phyloP scores from a whole-genome alignment of 768 basidiomycete species.

The Suillus alpinus region DNA sequence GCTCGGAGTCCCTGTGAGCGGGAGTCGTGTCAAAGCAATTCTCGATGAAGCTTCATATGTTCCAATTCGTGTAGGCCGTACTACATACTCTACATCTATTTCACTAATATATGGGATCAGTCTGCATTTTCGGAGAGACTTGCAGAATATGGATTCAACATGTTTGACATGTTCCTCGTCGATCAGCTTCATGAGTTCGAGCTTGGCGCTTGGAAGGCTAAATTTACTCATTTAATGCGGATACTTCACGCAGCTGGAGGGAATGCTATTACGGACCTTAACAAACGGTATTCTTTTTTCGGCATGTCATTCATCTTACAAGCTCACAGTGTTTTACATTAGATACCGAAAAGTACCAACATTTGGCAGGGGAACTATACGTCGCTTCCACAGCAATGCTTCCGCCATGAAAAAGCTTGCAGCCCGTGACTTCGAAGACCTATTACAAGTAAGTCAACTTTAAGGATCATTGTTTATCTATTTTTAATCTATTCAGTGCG shows the following conservation, averaged over 20 bases:
- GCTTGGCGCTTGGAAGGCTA: constrained; percentile 20
- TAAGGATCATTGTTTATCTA: neutral
- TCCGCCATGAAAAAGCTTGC: constrained; percentile 10
- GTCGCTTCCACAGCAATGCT: constrained; percentile 3
- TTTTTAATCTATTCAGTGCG: constrained; percentile 21
- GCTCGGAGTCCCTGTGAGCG: constrained; percentile 18
- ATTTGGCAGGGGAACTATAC: constrained; percentile 9
- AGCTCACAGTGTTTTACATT: neutral
- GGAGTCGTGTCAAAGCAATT: constrained; percentile 21
- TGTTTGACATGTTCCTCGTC: constrained; percentile 9
- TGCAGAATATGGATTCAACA: constrained; percentile 6
- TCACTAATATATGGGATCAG: neutral
- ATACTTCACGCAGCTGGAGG: neutral
- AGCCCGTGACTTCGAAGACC: constrained; percentile 9
- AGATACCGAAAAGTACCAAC: constrained; percentile 14
- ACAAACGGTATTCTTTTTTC: neutral
- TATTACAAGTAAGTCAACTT: constrained; percentile 3
- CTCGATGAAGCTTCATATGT: constrained; percentile 28
- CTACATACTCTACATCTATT: neutral
- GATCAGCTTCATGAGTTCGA: constrained; percentile 22
- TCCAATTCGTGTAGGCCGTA: constrained; percentile 24
- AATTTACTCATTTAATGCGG: constrained; percentile 27
- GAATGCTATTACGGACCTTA: neutral
- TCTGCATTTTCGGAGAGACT: constrained; percentile 7
- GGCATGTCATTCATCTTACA: neutral